These are phyloP conservation scores for Wallacemonas sp. DNA, from an alignment of 208 protist species.

Conservation along the genomic window DNA sequence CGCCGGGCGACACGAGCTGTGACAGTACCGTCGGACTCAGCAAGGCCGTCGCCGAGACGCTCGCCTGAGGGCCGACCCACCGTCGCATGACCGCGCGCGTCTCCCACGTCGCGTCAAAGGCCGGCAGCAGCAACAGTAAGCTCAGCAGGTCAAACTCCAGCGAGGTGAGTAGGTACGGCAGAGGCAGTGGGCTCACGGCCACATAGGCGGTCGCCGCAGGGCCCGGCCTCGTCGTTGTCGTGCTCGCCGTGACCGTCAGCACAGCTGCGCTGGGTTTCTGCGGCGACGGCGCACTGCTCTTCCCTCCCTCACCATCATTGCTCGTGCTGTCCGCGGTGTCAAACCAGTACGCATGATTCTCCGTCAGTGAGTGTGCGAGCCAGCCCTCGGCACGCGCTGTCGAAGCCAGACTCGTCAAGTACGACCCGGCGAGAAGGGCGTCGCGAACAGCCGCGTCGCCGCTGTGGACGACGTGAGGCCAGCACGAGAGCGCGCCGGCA, in stretches of 20 bases:
- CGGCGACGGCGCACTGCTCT: no score
- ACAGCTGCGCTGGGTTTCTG: not conserved
- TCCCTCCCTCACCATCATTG: no score
- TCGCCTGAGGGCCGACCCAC: not conserved
- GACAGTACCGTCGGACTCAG: not conserved
- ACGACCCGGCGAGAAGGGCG: slow-evolving; percentile 38
- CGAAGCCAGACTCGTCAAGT: slow-evolving; percentile 37
- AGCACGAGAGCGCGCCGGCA: slow-evolving; percentile 48
- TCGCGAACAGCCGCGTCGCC: slow-evolving; percentile 52
- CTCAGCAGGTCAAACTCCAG: slow-evolving; percentile 27
- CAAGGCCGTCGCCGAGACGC: not conserved
- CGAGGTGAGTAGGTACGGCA: slow-evolving; percentile 5
- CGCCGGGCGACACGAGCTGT: not conserved
- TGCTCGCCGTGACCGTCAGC: not conserved
- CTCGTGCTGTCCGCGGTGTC: not conserved
- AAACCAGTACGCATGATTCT: slow-evolving; percentile 9
- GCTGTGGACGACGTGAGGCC: slow-evolving; percentile 42
- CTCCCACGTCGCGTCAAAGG: not conserved
- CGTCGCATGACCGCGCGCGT: not conserved
- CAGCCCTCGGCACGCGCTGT: slow-evolving; percentile 35
- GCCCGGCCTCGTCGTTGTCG: not conserved
- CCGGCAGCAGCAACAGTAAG: slow-evolving; percentile 20
- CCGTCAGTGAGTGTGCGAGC: slow-evolving; percentile 16
- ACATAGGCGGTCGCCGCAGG: not conserved
- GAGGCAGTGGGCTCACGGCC: not conserved